Evolutionary conservation across 2,329 filamentous ascomycete genomes (phyloP).

Genomic region (Calonectria montana): DNA sequence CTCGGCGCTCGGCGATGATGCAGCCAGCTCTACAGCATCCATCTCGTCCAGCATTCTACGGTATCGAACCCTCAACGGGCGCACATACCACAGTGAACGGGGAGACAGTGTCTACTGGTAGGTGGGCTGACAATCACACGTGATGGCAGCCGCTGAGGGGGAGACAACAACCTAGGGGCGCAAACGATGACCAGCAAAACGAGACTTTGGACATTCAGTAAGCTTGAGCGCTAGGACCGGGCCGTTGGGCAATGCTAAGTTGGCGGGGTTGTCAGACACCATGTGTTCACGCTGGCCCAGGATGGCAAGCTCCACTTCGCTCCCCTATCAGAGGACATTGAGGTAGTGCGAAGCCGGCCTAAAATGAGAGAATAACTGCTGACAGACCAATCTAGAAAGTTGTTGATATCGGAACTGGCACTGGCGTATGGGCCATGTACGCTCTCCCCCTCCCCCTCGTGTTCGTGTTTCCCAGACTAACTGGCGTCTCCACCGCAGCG

Average conservation of each 20-base stretch:
- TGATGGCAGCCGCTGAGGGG: not conserved
- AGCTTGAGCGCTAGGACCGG: not conserved
- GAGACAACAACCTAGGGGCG: slow-evolving; percentile 14
- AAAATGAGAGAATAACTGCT: not conserved
- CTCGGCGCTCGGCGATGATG: slow-evolving; percentile 30
- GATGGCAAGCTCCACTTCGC: slow-evolving; percentile 25
- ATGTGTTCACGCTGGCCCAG: slow-evolving; percentile 22
- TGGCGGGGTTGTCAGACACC: slow-evolving; percentile 17
- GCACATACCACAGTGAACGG: slow-evolving; percentile 30
- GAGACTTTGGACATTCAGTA: slow-evolving; percentile 31
- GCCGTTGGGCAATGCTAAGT: not conserved
- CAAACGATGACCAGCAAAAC: slow-evolving; percentile 26
- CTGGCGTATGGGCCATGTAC: slow-evolving; percentile 34
- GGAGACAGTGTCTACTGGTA: slow-evolving; percentile 27
- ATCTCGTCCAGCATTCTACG: slow-evolving; percentile 27
- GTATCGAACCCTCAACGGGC: slow-evolving; percentile 27
- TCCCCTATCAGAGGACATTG: slow-evolving; percentile 20
- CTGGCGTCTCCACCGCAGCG: slow-evolving; percentile 49
- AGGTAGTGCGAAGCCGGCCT: slow-evolving; percentile 7
- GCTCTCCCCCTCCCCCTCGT: not conserved
- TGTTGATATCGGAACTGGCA: slow-evolving; percentile 32
- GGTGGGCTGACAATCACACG: not conserved
- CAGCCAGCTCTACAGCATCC: slow-evolving; percentile 27
- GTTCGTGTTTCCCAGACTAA: not conserved
- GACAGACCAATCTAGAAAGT: slow-evolving; percentile 17